Percentiles rank a stretch among this genome's conserved stretches.
Evolutionary conservation across 2,329 filamentous ascomycete genomes (phyloP).

Genomic region (Nothomitra cinnamomea): DNA sequence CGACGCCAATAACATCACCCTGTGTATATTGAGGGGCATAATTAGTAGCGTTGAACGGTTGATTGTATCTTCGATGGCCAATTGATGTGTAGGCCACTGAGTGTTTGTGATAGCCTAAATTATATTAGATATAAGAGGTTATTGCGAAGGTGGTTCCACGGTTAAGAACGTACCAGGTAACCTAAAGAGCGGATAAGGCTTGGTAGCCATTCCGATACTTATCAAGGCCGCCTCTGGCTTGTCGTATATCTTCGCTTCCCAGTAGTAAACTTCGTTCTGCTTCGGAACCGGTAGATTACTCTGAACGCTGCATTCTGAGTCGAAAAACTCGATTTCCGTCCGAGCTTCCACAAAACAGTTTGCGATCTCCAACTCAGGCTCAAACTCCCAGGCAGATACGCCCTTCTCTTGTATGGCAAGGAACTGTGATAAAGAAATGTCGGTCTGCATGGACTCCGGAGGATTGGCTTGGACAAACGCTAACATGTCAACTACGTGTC

Average conservation of each 20-base stretch:
- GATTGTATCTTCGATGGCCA: conserved; percentile 76
- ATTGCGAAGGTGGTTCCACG: neutral
- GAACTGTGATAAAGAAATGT: conserved; percentile 95
- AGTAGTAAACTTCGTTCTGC: conserved; percentile 98
- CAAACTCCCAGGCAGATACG: conserved; percentile 98
- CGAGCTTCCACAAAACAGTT: conserved; percentile 96
- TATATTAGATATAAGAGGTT: neutral
- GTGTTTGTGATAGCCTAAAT: conserved; percentile 69
- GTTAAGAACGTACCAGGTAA: conserved; percentile 54
- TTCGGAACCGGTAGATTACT: conserved; percentile 94
- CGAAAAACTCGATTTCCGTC: conserved; percentile 97
- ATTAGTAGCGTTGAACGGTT: conserved; percentile 63
- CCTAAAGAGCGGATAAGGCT: conserved; percentile 89
- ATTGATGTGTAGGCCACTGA: conserved; percentile 84
- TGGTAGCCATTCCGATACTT: conserved; percentile 87
- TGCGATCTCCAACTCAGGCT: conserved; percentile 95
- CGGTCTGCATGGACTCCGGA: conserved; percentile 85
- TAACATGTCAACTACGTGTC: conserved; percentile 22
- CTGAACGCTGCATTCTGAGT: conserved; percentile 93
- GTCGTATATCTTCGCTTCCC: conserved; percentile 97
- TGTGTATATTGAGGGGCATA: conserved; percentile 80
- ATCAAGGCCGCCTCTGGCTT: conserved; percentile 80
- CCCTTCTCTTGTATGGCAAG: conserved; percentile 98
- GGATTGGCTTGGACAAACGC: conserved; percentile 90
- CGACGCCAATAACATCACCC: conserved; percentile 89